A percentile compares a stretch with the other conserved stretches of the same genome.
These are phyloP conservation scores for Cucumis hystrix DNA, from an alignment of 306 rosid species.

Conservation along the genomic window DNA sequence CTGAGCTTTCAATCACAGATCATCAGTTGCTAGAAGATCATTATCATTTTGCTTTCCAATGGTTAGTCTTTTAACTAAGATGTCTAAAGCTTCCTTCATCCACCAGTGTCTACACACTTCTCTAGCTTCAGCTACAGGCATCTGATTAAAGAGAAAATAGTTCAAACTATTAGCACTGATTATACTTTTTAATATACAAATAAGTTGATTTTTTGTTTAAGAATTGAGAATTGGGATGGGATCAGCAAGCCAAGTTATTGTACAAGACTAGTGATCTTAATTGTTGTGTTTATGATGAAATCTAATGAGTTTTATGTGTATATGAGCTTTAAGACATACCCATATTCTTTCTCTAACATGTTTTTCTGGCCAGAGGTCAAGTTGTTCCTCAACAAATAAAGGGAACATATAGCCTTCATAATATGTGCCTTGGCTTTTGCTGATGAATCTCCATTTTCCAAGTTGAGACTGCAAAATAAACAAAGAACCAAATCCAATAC, in stretches of 20 bases:
- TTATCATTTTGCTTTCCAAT: constrained; percentile 7
- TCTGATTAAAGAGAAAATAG: constrained; percentile 13
- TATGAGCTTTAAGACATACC: constrained; percentile 30
- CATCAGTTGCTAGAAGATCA: constrained; percentile 14
- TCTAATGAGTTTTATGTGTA: background rate
- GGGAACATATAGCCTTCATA: constrained; percentile 97
- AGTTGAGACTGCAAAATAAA: constrained; percentile 37
- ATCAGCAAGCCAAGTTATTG: background rate
- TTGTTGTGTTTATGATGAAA: background rate
- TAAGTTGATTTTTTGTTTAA: background rate
- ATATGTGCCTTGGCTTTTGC: constrained; percentile 68
- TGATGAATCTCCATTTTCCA: constrained; percentile 88
- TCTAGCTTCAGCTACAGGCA: constrained; percentile 61
- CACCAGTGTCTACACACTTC: constrained; percentile 93
- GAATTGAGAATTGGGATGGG: background rate
- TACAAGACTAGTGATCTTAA: background rate
- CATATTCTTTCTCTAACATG: constrained; percentile 55
- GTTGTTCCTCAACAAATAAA: constrained; percentile 71
- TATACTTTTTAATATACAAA: background rate
- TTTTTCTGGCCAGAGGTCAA: constrained; percentile 88
- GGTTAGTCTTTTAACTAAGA: constrained; percentile 51
- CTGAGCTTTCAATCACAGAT: constrained; percentile 2
- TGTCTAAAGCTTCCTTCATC: constrained; percentile 96
- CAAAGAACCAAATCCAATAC: background rate
- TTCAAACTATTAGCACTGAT: background rate